Conservation (phyloP, 306 rosid genomes). For the Medicago ruthenica region DNA sequence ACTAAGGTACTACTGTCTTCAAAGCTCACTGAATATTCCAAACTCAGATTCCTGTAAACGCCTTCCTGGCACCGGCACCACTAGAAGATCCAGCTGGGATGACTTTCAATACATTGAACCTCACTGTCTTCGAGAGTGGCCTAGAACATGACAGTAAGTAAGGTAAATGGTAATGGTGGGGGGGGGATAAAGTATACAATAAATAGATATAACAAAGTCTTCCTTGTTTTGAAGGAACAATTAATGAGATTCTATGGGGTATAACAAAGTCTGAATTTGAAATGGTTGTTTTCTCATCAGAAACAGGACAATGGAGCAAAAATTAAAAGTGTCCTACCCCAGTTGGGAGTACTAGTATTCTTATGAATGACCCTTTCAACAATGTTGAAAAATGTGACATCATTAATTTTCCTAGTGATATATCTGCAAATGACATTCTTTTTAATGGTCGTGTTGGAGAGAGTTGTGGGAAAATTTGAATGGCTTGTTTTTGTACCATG, state of each 20-base stretch:
- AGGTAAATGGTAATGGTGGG: neutral
- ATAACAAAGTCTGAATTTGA: conserved; percentile 16
- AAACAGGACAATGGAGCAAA: conserved; percentile 29
- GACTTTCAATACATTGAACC: conserved; percentile 10
- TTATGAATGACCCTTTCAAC: conserved; percentile 27
- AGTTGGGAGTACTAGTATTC: conserved; percentile 28
- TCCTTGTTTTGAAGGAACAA: conserved; percentile 2
- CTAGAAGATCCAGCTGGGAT: too few relatives aligned
- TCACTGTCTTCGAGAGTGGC: neutral
- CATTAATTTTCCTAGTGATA: conserved; percentile 3
- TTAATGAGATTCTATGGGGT: neutral
- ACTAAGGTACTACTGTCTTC: neutral
- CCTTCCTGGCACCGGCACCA: neutral
- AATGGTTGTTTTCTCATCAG: conserved; percentile 1
- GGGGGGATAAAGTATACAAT: neutral
- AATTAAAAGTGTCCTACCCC: neutral
- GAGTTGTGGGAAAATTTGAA: conserved; percentile 24
- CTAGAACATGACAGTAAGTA: neutral
- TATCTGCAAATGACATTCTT: neutral
- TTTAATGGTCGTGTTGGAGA: conserved; percentile 23
- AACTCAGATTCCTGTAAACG: neutral
- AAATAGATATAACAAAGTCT: neutral
- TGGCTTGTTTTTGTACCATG: neutral
- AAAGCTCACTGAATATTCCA: neutral
- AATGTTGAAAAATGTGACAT: neutral